A percentile compares a stretch with the other conserved stretches of the same genome.
Conservation (phyloP, 164 flowering plant species). For the Aristolochia californica region DNA sequence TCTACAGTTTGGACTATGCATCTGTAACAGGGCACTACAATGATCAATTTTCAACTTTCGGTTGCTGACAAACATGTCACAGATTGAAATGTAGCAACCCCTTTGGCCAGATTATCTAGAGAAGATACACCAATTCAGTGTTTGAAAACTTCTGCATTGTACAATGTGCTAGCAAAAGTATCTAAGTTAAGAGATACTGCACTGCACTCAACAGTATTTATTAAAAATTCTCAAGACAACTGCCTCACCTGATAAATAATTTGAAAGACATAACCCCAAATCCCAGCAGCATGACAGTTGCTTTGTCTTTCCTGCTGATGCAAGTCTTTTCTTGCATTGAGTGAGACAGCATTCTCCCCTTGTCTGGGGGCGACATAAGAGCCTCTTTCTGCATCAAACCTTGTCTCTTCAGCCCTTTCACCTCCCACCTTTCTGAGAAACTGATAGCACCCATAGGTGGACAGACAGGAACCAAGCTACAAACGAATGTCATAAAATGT, state of each 20-base stretch:
- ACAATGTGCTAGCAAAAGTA: neutral
- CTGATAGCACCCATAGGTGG: slow-evolving; percentile 60
- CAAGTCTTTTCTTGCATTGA: slow-evolving; percentile 14
- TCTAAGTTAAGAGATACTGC: neutral
- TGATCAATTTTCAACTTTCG: too few species aligned
- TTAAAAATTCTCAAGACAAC: neutral
- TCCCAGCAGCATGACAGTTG: slow-evolving; percentile 41
- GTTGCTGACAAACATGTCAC: too few species aligned
- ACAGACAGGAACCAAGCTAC: slow-evolving; percentile 73
- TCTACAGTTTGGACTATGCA: too few species aligned
- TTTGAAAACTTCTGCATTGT: neutral
- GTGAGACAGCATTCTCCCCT: slow-evolving; percentile 13
- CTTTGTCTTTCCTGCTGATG: slow-evolving; percentile 9
- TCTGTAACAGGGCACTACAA: too few species aligned
- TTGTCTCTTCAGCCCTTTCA: slow-evolving; percentile 24
- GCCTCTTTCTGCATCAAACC: slow-evolving; percentile 48
- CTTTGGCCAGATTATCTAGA: neutral
- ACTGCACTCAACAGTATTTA: neutral
- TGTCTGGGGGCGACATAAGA: slow-evolving; percentile 11
- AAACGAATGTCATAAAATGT: slow-evolving; percentile 9
- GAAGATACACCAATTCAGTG: neutral
- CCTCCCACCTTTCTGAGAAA: slow-evolving; percentile 34
- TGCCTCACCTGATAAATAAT: slow-evolving; percentile 68
- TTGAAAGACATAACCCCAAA: slow-evolving; percentile 63
- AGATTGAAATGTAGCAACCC: neutral